phyloP scores from a whole-genome alignment of 2,329 filamentous ascomycete genomes.

The Phaeosphaeriaceae sp. region DNA sequence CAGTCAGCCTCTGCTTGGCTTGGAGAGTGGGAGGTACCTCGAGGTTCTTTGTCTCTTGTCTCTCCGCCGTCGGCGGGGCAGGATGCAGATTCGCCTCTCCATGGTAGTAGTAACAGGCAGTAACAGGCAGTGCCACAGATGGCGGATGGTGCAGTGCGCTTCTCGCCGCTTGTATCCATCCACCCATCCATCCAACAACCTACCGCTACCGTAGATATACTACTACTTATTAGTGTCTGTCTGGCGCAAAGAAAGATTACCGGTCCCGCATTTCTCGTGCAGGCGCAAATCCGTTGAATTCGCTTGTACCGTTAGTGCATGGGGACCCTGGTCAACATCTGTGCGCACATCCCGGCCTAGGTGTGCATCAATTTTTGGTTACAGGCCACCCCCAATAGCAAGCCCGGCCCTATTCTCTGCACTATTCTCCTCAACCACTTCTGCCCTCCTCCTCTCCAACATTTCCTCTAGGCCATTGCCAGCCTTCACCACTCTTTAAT shows the following conservation, averaged over 20 bases:
- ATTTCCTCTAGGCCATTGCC: slow-evolving; percentile 40
- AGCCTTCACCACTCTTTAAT: slow-evolving; percentile 43
- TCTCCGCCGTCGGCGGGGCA: slow-evolving; percentile 22
- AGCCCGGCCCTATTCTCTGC: slow-evolving; percentile 38
- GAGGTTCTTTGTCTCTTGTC: slow-evolving; percentile 19
- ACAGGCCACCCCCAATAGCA: slow-evolving; percentile 26
- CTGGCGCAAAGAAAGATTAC: slow-evolving; percentile 12
- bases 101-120: neutral
- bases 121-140: no score
- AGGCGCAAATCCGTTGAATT: slow-evolving; percentile 20
- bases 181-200: no score
- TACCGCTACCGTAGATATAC: no score
- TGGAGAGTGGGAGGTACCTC: slow-evolving; percentile 14
- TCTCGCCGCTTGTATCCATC: slow-evolving; percentile 18
- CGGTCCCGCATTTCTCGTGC: slow-evolving; percentile 37
- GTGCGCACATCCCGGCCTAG: slow-evolving; percentile 20
- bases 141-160: slow-evolving; percentile 4
- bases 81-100: neutral
- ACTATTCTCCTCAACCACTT: slow-evolving; percentile 41
- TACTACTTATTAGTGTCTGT: no score
- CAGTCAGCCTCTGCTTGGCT: no score
- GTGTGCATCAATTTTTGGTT: slow-evolving; percentile 34
- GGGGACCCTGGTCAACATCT: slow-evolving; percentile 17
- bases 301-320: slow-evolving; percentile 29
- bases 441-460: slow-evolving; percentile 30